Base-by-base conservation (phyloP, 1,284 basidiomycete genomes). In the Sanghuangporus sanghuang region DNA sequence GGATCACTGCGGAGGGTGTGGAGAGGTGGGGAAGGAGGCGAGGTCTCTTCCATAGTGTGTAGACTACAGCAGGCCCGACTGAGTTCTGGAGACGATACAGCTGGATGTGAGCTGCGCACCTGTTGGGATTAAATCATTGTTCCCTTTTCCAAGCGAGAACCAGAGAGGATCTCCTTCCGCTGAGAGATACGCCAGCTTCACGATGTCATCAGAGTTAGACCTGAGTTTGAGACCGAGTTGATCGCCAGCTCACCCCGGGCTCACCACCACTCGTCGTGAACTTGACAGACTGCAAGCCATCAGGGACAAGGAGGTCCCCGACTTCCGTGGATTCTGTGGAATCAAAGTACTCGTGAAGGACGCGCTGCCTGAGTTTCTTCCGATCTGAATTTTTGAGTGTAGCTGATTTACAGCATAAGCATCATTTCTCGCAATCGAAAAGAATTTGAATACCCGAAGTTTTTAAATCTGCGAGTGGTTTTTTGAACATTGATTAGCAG, bases 141-240 rank as follows among this genome's bases (percentile, higher is more conserved):
- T 81, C 62, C 77, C 81, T 73, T 87, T 89, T 44, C 90, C 90
- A 38, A 90, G 73, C 0, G 85, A 84, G 72, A 95, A 91, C 92
- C 93, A 95, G 23, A 95, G 75, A 1, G 92, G 92, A 70, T 92
- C 85, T 12, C 90, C 89, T 32, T 87, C 84, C 0, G 81, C 73
- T 3, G 84, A 81, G n/a, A 89, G 71, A 73, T 90, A 89, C 3
- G 83, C 81, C 27, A 84, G 75, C 87, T 89, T 57, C 16, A 36
- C 11, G 7, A 54, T 32, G 38, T 46, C 44, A 46, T 46, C 16
- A 7, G 70, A 56, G 56, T 49, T 62, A 39, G 18, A 35, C 12
- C 35, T 64, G 27, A 32, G 27, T 1, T 35, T 38, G 21, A 62
- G 40, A 40, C 59, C 32, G 60, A 40, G 39, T 27, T 7, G 50